These are phyloP conservation scores for Sporothrix dimorphospora DNA, from an alignment of 2,329 filamentous ascomycete species.

Conservation along the genomic window DNA sequence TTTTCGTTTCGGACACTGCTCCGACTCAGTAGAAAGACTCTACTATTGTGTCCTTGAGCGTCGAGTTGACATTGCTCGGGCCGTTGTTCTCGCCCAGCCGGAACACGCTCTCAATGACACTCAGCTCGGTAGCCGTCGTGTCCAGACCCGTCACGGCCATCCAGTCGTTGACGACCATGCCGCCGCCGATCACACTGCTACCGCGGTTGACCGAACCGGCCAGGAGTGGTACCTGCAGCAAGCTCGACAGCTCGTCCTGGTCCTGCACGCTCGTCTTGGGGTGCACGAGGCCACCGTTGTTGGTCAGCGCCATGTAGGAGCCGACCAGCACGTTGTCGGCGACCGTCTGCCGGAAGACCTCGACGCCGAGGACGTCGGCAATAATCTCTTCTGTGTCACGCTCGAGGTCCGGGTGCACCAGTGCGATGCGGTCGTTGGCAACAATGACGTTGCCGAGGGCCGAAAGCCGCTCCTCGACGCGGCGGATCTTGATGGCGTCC, in stretches of 20 bases:
- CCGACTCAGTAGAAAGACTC: conserved; percentile 88
- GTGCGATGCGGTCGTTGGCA: conserved; percentile 93
- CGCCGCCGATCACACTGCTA: conserved; percentile 90
- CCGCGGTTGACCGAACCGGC: conserved; percentile 93
- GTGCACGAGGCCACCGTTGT: conserved; percentile 95
- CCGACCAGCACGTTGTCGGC: conserved; percentile 96
- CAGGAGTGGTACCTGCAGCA: conserved; percentile 94
- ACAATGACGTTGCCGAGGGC: conserved; percentile 97
- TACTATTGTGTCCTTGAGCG: conserved; percentile 96
- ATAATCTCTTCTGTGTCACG: conserved; percentile 99
- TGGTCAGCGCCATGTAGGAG: conserved; percentile 93
- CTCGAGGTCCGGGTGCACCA: conserved; percentile 95
- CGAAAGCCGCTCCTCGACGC: conserved; percentile 95
- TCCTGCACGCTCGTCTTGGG: conserved; percentile 97
- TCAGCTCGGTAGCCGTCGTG: conserved; percentile 95
- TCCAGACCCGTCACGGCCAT: conserved; percentile 91
- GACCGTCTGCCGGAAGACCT: conserved; percentile 92
- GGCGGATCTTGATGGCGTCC: conserved; percentile 88
- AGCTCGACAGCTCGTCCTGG: conserved; percentile 91
- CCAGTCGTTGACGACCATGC: conserved; percentile 98
- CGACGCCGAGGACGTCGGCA: conserved; percentile 86
- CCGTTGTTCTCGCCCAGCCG: conserved; percentile 84
- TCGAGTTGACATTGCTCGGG: conserved; percentile 76
- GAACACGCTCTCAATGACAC: conserved; percentile 95
- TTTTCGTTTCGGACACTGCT: conserved; percentile 20